Evolutionary conservation across 2,329 filamentous ascomycete species (phyloP), one percentile per base, ranked within the genome.

Genomic region (Cylindrodendrum hubeiense): DNA sequence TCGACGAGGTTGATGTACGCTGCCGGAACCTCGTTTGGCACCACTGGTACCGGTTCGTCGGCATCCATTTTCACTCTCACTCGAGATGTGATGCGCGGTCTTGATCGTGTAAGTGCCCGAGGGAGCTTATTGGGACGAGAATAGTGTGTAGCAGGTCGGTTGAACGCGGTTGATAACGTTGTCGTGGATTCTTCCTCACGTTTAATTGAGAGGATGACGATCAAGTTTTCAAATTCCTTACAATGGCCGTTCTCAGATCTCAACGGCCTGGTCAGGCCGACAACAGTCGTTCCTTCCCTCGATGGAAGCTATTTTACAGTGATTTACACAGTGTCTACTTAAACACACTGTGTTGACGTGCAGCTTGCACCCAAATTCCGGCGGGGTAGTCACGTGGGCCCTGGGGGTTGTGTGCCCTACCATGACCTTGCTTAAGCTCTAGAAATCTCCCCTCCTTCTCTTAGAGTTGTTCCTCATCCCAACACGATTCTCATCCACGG

Each of bases 401-500:
- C 53, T 66, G 69, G 74, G 79, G 78, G 78, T 71, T 80, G 73
- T 71, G 68, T 79, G 77, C 79, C 78, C 78, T 80, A 80, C 74
- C 59, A 70, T 51, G 63, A 68, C 65, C 66, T 76, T 74, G 72
- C 74, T 76, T 76, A 78, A 71, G 70, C 65, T 73, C 63, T 61
- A 49, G 54, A 71, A 71, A 70, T 67, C 71, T 69, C 73, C 75
- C 77, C 76, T 73, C 74, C 65, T 68, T 56, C 65, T 52, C 67
- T 55, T 64, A 69, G 65, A 70, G 68, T 77, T 80, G 75, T 79
- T 79, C 78, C 76, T 81, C 75, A 81, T 80, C 79, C 79, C 77
- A 79, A 76, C 79, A 79, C 77, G 78, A 81, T 78, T 82, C 81
- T 84, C 82, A 83, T 82, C 80, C 72, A 76, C 75, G 79, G 81